Conservation (phyloP, 2,329 filamentous ascomycete genomes). For the Colletotrichum phormii region DNA sequence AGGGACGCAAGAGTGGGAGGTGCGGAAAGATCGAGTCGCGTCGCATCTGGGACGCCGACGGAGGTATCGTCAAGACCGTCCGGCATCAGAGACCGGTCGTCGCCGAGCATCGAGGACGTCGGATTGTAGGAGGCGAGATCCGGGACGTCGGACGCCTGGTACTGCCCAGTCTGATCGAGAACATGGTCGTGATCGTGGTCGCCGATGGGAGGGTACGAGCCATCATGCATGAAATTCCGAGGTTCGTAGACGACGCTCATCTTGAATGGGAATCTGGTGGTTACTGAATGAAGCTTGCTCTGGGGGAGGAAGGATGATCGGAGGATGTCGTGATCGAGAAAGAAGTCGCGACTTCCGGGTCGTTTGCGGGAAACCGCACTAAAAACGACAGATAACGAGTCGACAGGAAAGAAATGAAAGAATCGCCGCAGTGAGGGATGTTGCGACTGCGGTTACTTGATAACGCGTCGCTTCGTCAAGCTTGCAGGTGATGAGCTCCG, state of each 20-base stretch:
- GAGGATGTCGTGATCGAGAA: constrained; percentile 24
- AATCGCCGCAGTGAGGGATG: constrained; percentile 6
- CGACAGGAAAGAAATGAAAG: not conserved
- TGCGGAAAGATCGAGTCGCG: constrained; percentile 52
- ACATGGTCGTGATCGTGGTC: constrained; percentile 53
- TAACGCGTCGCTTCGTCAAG: constrained; percentile 27
- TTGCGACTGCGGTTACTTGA: constrained; percentile 25
- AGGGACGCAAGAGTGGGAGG: constrained; percentile 44
- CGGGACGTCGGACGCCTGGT: constrained; percentile 55
- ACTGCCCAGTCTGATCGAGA: constrained; percentile 44
- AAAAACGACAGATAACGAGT: constrained; percentile 1
- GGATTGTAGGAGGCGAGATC: constrained; percentile 58
- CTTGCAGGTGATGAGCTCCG: constrained; percentile 23
- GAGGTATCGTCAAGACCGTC: constrained; percentile 50
- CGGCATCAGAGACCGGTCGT: constrained; percentile 51
- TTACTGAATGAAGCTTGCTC: constrained; percentile 37
- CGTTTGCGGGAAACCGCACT: not conserved
- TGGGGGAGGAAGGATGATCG: constrained; percentile 4
- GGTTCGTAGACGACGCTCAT: constrained; percentile 67
- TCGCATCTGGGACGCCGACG: constrained; percentile 50
- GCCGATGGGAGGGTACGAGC: constrained; percentile 59
- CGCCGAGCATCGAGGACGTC: constrained; percentile 50
- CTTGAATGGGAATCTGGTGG: constrained; percentile 39
- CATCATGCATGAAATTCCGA: constrained; percentile 60
- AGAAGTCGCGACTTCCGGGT: constrained; percentile 17